Conservation (phyloP, 768 basidiomycete genomes). For the Sarcomyxa edulis region DNA sequence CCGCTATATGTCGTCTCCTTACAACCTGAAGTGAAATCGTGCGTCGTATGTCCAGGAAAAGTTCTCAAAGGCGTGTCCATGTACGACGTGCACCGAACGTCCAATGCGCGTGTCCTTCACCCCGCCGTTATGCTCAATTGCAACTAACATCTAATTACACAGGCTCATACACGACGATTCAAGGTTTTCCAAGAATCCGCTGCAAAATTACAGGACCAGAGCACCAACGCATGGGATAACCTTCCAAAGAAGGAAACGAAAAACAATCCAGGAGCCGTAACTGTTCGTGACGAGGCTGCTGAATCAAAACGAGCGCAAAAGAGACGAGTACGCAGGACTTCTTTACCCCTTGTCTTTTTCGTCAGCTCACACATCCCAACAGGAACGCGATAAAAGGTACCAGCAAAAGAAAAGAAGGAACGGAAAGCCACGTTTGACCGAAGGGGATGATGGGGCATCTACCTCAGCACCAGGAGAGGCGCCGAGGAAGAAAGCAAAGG, state of each 20-base stretch:
- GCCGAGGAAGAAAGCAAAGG: too few relatives aligned
- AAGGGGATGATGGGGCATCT: too few relatives aligned
- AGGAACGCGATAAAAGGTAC: too few relatives aligned
- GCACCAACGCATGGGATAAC: slow-evolving; percentile 45
- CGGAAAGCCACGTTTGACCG: too few relatives aligned
- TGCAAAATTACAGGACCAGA: slow-evolving; percentile 25
- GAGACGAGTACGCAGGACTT: too few relatives aligned
- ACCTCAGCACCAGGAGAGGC: too few relatives aligned
- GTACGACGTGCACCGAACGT: slow-evolving; percentile 51
- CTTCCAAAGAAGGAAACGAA: slow-evolving; percentile 21
- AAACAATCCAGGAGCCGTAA: too few relatives aligned
- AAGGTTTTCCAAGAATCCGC: slow-evolving; percentile 43
- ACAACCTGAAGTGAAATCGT: slow-evolving; percentile 51
- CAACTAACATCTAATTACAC: slow-evolving; percentile 6
- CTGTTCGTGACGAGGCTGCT: too few relatives aligned
- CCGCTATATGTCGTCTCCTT: slow-evolving; percentile 58
- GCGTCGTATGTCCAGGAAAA: slow-evolving; percentile 70
- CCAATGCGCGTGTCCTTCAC: slow-evolving; percentile 51
- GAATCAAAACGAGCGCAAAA: too few relatives aligned
- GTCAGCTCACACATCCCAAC: too few relatives aligned
- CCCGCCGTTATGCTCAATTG: slow-evolving; percentile 6
- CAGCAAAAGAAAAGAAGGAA: too few relatives aligned
- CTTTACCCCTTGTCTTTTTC: too few relatives aligned
- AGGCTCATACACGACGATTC: slow-evolving; percentile 65
- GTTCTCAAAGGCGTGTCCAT: slow-evolving; percentile 55